Evolutionary conservation across 768 basidiomycete species (phyloP).

Genomic region (Termitomyces sp.): DNA sequence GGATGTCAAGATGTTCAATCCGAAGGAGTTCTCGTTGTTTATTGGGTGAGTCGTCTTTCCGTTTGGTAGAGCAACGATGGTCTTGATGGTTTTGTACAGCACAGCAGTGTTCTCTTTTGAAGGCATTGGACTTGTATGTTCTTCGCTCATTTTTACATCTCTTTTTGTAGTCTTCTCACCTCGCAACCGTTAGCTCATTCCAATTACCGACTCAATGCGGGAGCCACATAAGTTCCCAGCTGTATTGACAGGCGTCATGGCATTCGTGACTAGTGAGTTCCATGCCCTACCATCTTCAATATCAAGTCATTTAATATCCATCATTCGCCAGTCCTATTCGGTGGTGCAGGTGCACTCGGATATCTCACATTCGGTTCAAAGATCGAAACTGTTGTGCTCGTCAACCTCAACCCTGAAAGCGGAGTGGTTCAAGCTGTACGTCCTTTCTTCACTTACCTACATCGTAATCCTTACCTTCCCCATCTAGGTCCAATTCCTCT

Average conservation of each 20-base stretch:
- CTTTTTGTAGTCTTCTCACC: not conserved
- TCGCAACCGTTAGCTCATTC: constrained; percentile 59
- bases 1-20: constrained; percentile 83
- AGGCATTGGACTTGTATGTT: constrained; percentile 84
- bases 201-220: constrained; percentile 95
- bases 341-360: constrained; percentile 81
- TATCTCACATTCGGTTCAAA: constrained; percentile 87
- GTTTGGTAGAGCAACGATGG: not conserved
- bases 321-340: constrained; percentile 63
- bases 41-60: constrained; percentile 63
- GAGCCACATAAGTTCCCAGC: constrained; percentile 92
- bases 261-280: constrained; percentile 65
- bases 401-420: constrained; percentile 83
- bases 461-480: not conserved
- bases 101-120: constrained; percentile 99
- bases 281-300: not conserved
- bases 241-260: constrained; percentile 88
- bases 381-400: constrained; percentile 90
- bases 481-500: constrained; percentile 72
- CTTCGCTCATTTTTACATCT: not conserved
- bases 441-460: constrained; percentile 17
- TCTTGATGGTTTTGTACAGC: constrained; percentile 33
- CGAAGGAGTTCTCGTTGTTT: constrained; percentile 84
- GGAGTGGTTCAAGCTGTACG: constrained; percentile 85
- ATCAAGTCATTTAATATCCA: constrained; percentile 1